Evolutionary conservation across 2,329 filamentous ascomycete species (phyloP), one percentile per base, ranked within the genome.

Genomic region (Blumeria hordei): DNA sequence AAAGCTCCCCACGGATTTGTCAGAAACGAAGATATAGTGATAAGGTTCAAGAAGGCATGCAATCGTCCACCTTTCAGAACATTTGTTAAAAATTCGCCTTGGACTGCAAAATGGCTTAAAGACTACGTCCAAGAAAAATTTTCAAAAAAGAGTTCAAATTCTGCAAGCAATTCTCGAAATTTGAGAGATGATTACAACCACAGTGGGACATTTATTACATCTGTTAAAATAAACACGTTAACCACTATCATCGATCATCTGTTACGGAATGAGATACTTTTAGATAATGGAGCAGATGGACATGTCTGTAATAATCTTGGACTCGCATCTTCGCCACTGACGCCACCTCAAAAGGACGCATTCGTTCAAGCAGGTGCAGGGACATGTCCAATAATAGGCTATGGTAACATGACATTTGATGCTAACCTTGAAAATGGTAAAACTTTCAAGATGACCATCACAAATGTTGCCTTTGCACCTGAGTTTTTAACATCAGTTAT

Each of bases 391-490:
- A 51, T 51, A 16, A 35, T 35, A 51, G n/a, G 49, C 36, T 36
- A 51, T 36, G 33, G 49, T 35, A 34, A 51, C 33, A 51, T 51
- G 49, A 34, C 32, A 8, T 51, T 51, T 36, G 14, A 28, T 28
- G 49, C 28, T 35, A 32, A 36, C 28, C 14, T 28, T n/a, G 49
- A 28, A 34, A 51, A 51, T 34, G 49, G 49, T 11, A 9, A 51
- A 16, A 51, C 49, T 51, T 51, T 16, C 33, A 16, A 51, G 18
- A 51, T 51, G 49, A 51, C 49, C 36, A 28, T 16, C 32, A 51
- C 49, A 16, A 51, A 51, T 36, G 28, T 35, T 51, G 49, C 49
- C n/a, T 51, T 51, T 51, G 49, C 49, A 28, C 49, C 33, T n/a
- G 49, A 51, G 3, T 51, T 28, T 51, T 16, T 51, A 11, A 51